Conservation (phyloP, 2,329 filamentous ascomycete species). For the Colletotrichum cuscutae region DNA sequence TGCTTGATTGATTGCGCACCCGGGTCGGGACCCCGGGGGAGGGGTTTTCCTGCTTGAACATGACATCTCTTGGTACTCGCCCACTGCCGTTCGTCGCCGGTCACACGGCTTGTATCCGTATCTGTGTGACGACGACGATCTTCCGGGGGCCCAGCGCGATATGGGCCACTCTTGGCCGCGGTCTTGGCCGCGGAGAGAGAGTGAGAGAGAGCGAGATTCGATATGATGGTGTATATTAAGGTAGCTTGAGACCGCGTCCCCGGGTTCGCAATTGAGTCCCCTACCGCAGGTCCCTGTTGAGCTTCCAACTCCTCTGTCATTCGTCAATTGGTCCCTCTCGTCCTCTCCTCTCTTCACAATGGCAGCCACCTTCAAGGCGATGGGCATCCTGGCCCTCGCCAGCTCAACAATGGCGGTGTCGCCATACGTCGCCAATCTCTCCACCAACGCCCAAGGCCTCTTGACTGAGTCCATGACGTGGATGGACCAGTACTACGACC, state of each 20-base stretch:
- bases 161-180: neutral
- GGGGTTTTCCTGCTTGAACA: slow-evolving; percentile 3
- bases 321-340: neutral
- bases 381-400: slow-evolving; percentile 21
- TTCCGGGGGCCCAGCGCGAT: neutral
- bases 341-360: slow-evolving; percentile 4
- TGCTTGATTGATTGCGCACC: neutral
- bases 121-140: slow-evolving; percentile 19
- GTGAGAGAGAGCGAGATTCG: neutral
- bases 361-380: slow-evolving; percentile 19
- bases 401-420: slow-evolving; percentile 22
- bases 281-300: neutral
- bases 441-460: slow-evolving; percentile 47
- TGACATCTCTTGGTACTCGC: neutral
- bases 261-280: neutral
- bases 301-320: neutral
- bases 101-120: slow-evolving; percentile 12
- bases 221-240: slow-evolving; percentile 14
- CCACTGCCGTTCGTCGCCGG: neutral
- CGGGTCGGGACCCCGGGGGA: neutral
- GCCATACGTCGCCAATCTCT: slow-evolving; percentile 34
- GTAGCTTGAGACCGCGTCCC: neutral
- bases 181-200: slow-evolving; percentile 6
- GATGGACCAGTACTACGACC: slow-evolving; percentile 66
- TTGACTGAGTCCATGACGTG: slow-evolving; percentile 63